These are phyloP conservation scores for Vigna unguiculata DNA, from an alignment of 306 rosid species.

Conservation along the genomic window DNA sequence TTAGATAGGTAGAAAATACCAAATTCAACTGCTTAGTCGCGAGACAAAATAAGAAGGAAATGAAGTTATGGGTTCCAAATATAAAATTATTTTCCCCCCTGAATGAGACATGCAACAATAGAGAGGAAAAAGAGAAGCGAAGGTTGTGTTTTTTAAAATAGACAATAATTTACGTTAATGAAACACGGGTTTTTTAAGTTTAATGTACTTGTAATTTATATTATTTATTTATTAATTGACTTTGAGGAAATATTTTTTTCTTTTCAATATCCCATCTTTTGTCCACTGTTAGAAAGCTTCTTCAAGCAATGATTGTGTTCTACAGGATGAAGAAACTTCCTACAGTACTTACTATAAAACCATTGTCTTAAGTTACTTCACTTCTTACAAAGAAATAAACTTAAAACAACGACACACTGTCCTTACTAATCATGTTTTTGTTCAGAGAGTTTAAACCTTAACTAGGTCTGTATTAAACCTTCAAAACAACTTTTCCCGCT, in stretches of 20 bases:
- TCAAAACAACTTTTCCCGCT: constrained; percentile 48
- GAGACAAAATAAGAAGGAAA: neutral
- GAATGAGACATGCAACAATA: neutral
- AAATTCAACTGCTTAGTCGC: neutral
- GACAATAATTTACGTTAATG: neutral
- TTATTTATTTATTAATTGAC: neutral
- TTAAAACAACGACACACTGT: neutral
- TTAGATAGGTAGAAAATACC: neutral
- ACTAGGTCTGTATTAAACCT: neutral
- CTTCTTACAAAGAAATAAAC: neutral
- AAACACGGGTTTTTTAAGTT: neutral
- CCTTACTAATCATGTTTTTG: constrained; percentile 6
- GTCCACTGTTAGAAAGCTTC: neutral
- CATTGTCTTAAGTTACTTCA: constrained; percentile 15
- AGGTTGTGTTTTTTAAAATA: too few relatives aligned
- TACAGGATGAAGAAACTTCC: neutral
- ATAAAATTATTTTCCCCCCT: neutral
- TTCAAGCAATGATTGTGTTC: constrained; percentile 22
- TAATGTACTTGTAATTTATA: neutral
- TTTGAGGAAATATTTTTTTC: neutral
- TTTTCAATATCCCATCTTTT: neutral
- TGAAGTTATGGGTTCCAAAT: neutral
- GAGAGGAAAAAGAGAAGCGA: neutral
- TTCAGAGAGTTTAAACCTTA: neutral
- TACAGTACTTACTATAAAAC: neutral